Conservation (phyloP, 2,329 filamentous ascomycete species). For the Pseudocercospora fijiensis region DNA sequence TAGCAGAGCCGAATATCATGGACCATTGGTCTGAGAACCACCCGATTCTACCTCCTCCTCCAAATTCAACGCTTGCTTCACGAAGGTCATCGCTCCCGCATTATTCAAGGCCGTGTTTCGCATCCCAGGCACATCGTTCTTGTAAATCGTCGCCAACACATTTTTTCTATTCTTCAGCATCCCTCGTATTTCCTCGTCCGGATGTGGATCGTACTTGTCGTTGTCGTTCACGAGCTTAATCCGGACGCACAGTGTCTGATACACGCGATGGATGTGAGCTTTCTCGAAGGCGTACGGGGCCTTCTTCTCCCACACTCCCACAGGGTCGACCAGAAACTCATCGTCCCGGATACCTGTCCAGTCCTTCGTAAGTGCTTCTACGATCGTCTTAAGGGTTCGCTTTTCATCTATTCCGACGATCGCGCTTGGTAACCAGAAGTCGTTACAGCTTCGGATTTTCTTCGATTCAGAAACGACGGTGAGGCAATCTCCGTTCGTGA, state of each 20-base stretch:
- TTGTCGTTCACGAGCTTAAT: background rate
- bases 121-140: background rate
- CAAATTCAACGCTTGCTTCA: background rate
- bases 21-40: slow-evolving; percentile 39
- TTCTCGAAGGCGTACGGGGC: background rate
- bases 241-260: background rate
- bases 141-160: background rate
- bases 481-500: background rate
- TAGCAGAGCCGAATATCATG: slow-evolving; percentile 46
- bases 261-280: background rate
- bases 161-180: background rate
- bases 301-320: too few species aligned
- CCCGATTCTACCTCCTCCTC: background rate
- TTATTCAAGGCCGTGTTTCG: background rate
- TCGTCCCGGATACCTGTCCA: background rate
- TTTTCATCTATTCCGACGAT: background rate
- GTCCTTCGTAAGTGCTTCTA: background rate
- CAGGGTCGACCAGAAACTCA: background rate
- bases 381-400: background rate
- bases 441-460: background rate
- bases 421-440: background rate
- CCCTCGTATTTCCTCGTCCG: background rate
- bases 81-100: background rate
- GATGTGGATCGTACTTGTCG: background rate
- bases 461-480: background rate